These are phyloP conservation scores for Codiaeum variegatum DNA, from an alignment of 441 rosid genomes.

Conservation along the genomic window DNA sequence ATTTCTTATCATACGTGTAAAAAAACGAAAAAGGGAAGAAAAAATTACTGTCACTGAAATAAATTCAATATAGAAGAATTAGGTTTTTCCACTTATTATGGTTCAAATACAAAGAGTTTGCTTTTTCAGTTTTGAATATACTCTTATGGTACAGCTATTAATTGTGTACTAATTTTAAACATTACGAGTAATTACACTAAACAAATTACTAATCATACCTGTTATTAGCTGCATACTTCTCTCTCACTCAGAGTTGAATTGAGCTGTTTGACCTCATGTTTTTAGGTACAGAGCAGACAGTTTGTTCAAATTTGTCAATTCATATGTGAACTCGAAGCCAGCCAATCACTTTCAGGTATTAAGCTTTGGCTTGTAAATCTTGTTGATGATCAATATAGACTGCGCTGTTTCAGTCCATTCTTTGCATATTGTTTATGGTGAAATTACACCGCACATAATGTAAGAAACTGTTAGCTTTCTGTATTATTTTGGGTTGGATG, in stretches of 20 bases:
- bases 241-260: not conserved
- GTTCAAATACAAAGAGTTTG: not conserved
- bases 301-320: slow-evolving; percentile 31
- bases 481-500: not conserved
- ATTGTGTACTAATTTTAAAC: not conserved
- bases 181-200: not conserved
- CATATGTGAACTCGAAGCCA: slow-evolving; percentile 30
- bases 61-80: not conserved
- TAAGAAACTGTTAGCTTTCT: not conserved
- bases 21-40: not conserved
- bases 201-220: not conserved
- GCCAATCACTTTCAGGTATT: slow-evolving; percentile 38
- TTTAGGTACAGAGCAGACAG: slow-evolving; percentile 37
- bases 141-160: not conserved
- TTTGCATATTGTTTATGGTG: not conserved
- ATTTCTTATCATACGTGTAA: not conserved
- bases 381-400: not conserved
- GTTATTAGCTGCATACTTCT: not conserved
- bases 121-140: not conserved
- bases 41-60: not conserved
- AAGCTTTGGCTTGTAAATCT: not conserved
- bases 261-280: not conserved
- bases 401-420: not conserved
- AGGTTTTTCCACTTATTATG: slow-evolving; percentile 6
- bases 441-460: not conserved